Percentiles rank a stretch among this genome's conserved stretches.
These are phyloP conservation scores for Cyclotella kingstonii DNA, from an alignment of 108 stramenopile species.

Conservation along the genomic window DNA sequence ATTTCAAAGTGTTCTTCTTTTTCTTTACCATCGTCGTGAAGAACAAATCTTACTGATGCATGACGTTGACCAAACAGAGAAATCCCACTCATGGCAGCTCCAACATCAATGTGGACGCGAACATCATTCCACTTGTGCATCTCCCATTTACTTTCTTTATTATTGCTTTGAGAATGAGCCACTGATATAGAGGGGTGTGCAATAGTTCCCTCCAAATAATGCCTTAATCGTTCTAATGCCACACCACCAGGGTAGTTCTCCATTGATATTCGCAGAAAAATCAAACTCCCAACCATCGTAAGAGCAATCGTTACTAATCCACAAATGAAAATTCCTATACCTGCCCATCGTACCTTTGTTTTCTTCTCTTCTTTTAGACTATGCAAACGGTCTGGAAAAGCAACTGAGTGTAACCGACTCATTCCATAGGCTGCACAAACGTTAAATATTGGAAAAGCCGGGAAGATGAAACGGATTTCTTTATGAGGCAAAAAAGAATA, in stretches of 20 bases:
- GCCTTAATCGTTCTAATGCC: conserved; percentile 49
- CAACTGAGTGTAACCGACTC: conserved; percentile 47
- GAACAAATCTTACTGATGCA: conserved; percentile 31
- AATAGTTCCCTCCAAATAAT: conserved; percentile 37
- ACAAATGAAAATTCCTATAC: conserved; percentile 40
- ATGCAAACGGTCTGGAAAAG: conserved; percentile 37
- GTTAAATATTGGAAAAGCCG: conserved; percentile 85
- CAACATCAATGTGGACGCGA: conserved; percentile 76
- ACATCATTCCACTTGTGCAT: conserved; percentile 34
- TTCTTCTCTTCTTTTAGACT: conserved; percentile 16
- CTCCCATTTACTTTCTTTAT: conserved; percentile 1
- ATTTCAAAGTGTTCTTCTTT: conserved; percentile 42
- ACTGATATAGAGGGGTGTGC: no score
- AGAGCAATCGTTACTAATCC: conserved; percentile 37
- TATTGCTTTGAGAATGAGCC: no score
- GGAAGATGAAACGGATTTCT: conserved; percentile 94
- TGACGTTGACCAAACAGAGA: conserved; percentile 83
- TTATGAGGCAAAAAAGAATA: conserved; percentile 94
- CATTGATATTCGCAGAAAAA: conserved; percentile 63
- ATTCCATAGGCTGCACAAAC: conserved; percentile 77
- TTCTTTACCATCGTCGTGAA: background rate
- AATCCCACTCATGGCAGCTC: conserved; percentile 87
- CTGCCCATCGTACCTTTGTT: conserved; percentile 8
- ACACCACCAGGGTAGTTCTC: conserved; percentile 89
- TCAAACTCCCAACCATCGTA: conserved; percentile 58